Conservation (phyloP, 805 yeast species). For the Barnettozyma sp. region DNA sequence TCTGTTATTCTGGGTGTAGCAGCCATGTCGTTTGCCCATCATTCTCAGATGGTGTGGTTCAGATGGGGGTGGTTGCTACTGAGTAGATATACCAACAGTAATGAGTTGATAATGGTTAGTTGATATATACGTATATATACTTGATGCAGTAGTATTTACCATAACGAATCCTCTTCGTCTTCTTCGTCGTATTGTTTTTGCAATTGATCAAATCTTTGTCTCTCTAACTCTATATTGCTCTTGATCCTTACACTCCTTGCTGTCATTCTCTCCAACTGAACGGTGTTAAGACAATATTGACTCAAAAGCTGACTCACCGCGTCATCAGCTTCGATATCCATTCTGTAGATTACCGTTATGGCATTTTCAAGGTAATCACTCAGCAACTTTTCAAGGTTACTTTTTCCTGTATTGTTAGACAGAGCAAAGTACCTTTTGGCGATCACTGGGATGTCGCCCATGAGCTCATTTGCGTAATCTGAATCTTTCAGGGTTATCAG, state of each 20-base stretch:
- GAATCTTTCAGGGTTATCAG: constrained; percentile 8
- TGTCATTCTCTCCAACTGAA: neutral
- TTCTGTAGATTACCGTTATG: constrained; percentile 7
- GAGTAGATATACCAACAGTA: constrained; percentile 71
- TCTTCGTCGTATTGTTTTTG: constrained; percentile 26
- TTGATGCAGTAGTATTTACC: constrained; percentile 20
- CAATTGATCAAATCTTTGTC: constrained; percentile 16
- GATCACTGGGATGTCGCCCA: constrained; percentile 14
- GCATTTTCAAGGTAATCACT: constrained; percentile 11
- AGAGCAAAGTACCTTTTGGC: constrained; percentile 6
- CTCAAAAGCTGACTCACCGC: constrained; percentile 5
- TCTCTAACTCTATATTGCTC: constrained; percentile 6
- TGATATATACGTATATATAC: neutral
- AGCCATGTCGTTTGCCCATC: constrained; percentile 79
- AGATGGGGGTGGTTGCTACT: constrained; percentile 79
- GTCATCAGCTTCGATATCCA: constrained; percentile 9
- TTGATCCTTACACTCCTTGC: neutral
- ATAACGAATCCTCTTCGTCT: constrained; percentile 26
- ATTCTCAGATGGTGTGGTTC: constrained; percentile 92
- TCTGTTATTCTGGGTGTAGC: constrained; percentile 35
- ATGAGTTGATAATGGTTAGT: constrained; percentile 43
- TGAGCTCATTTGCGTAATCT: constrained; percentile 6
- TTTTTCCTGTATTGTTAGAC: neutral
- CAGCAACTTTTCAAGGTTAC: constrained; percentile 13
- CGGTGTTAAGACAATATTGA: constrained; percentile 3